Conservation (phyloP, 768 basidiomycete species). For the Lentinula boryana region DNA sequence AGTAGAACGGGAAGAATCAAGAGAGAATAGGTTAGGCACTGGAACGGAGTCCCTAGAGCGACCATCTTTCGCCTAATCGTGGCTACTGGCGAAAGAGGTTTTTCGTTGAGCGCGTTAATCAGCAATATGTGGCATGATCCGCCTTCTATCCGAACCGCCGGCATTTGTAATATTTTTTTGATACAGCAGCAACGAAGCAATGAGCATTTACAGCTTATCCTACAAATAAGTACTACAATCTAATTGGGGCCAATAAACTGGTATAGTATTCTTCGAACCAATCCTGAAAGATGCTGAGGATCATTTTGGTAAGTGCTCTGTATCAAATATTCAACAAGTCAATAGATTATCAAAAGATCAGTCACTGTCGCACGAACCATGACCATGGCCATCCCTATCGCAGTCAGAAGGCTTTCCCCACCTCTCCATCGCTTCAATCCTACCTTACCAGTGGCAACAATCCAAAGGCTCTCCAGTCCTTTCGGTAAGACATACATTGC, state of each 20-base stretch:
- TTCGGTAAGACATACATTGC: slow-evolving; percentile 92
- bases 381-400: slow-evolving; percentile 87
- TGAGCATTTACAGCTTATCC: slow-evolving; percentile 15
- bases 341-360: not conserved
- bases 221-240: not conserved
- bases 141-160: not conserved
- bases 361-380: slow-evolving; percentile 46
- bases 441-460: slow-evolving; percentile 67
- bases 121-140: not conserved
- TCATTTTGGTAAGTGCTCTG: slow-evolving; percentile 80
- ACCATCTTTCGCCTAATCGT: slow-evolving; percentile 1
- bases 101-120: not conserved
- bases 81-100: not conserved
- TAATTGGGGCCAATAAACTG: slow-evolving; percentile 88
- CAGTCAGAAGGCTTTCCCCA: slow-evolving; percentile 64
- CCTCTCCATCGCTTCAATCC: slow-evolving; percentile 63
- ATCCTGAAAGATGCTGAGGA: slow-evolving; percentile 74
- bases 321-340: not conserved
- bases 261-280: slow-evolving; percentile 77
- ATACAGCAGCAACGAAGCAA: not conserved
- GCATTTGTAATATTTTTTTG: not conserved
- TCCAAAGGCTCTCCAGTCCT: slow-evolving; percentile 88
- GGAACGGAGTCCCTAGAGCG: slow-evolving; percentile 1
- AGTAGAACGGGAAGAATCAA: slow-evolving; percentile 57
- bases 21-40: slow-evolving; percentile 41